phyloP scores from a whole-genome alignment of 768 basidiomycete species.

The Leccinum incarnatum region DNA sequence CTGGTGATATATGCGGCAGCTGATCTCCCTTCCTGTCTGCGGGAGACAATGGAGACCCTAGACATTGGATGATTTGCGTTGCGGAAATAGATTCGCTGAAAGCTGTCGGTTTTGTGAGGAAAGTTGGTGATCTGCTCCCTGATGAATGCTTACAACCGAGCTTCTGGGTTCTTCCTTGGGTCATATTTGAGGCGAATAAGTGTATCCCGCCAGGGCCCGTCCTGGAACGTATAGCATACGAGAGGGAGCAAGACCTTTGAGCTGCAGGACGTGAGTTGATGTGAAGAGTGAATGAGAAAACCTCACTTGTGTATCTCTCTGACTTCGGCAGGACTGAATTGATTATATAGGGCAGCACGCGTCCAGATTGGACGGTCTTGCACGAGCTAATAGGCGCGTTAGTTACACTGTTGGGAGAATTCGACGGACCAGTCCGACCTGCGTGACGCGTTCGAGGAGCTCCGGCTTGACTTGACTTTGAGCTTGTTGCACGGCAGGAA shows the following conservation, averaged over 20 bases:
- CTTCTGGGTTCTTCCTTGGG: conserved; percentile 68
- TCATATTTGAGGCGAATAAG: conserved; percentile 87
- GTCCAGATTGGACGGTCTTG: conserved; percentile 84
- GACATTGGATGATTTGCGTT: conserved; percentile 80
- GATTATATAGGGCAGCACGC: conserved; percentile 79
- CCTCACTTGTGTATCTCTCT: conserved; percentile 75
- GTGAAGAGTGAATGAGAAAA: background rate
- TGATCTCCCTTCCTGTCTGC: conserved; percentile 50
- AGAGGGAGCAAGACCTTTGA: conserved; percentile 80
- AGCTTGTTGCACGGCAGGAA: conserved; percentile 58
- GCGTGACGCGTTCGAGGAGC: conserved; percentile 52
- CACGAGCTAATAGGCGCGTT: conserved; percentile 53
- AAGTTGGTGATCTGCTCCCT: background rate
- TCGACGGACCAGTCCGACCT: conserved; percentile 35
- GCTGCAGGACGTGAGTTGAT: conserved; percentile 39
- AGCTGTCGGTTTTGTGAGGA: conserved; percentile 49
- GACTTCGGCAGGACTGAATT: conserved; percentile 64
- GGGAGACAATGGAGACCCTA: conserved; percentile 70
- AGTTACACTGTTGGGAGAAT: conserved; percentile 8
- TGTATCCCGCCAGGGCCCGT: conserved; percentile 93
- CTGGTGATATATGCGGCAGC: conserved; percentile 24
- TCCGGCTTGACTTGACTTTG: conserved; percentile 51
- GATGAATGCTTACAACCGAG: conserved; percentile 63
- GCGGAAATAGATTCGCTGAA: conserved; percentile 89
- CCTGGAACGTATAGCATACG: conserved; percentile 85